Base-by-base conservation (phyloP, 2,329 filamentous ascomycete species). In the Periconia digitata region DNA sequence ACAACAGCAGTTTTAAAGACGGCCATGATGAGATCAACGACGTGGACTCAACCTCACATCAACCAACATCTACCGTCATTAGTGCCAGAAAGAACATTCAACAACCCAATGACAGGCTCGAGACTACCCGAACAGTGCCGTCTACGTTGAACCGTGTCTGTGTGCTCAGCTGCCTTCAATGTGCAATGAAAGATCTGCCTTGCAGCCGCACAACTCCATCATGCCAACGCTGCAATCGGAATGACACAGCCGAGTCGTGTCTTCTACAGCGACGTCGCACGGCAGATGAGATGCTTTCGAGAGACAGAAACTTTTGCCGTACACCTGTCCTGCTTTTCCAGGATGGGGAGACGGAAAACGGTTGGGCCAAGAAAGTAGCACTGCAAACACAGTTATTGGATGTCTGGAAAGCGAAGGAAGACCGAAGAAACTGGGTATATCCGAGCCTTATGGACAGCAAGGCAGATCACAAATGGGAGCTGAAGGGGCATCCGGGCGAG, bases 121-220 rank as follows among this genome's bases (percentile, higher is more conserved):
- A n/a, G n/a, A n/a, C n/a, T n/a, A n/a, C 21, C 36, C 12, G 13
- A 34, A 22, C 27, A 6, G 27, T 29, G 8, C 41, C 17, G 2
- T 29, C 29, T 6, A 27, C 27, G 8, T 45, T 53, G 1, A 50
- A 49, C 13, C 41, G 62, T n/a, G 50, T 66, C 1, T 58, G 40
- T 23, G 35, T 70, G 6, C 59, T 56, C 6, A 67, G 66, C 3
- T 71, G 67, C 17, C 51, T 63, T 0, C 64, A 69, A 49, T 71
- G 67, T 51, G 59, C 50, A 1, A 54, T 63, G 17, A 43, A 51
- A 1, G 32, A 43, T 2, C 54, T 71, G 2, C 58, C 59, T 8
- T 71, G 67, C 46, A 69, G 65, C 0, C 54, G 64, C 21, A 66
- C 56, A 1, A 41, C 50, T 8, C 64, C 67, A 0, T 18, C 43